Evolutionary conservation across 140 eudicot genomes (phyloP).

Genomic region (Cichorium intybus): DNA sequence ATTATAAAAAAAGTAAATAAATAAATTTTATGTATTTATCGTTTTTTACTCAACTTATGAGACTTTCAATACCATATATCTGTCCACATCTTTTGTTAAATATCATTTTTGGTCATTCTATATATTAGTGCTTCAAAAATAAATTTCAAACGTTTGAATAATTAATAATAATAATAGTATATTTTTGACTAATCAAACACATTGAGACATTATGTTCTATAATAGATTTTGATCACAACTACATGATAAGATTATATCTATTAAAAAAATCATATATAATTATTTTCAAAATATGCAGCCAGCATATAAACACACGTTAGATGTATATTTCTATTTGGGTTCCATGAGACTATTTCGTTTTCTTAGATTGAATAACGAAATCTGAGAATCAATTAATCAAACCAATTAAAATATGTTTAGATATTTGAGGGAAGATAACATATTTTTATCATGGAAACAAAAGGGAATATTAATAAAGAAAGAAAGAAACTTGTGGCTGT

Average conservation of each 20-base stretch:
- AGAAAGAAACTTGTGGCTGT: constrained; percentile 27
- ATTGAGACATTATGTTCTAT: background rate
- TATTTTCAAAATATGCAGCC: background rate
- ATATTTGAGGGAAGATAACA: constrained; percentile 24
- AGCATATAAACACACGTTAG: background rate
- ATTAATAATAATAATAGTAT: background rate
- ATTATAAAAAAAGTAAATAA: too few relatives aligned
- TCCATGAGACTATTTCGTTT: background rate
- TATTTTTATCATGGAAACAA: background rate
- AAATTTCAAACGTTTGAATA: background rate
- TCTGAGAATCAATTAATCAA: background rate
- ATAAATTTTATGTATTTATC: too few relatives aligned
- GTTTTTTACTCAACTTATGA: background rate
- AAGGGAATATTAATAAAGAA: constrained; percentile 14
- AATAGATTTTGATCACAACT: background rate
- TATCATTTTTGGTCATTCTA: background rate
- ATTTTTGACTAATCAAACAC: background rate
- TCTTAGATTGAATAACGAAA: too few relatives aligned
- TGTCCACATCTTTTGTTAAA: background rate
- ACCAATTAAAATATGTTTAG: background rate
- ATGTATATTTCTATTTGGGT: background rate
- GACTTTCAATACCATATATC: background rate
- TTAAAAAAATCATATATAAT: too few relatives aligned
- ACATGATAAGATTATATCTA: background rate
- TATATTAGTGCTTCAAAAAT: too few relatives aligned